Evolutionary conservation across 2,329 filamentous ascomycete species (phyloP).

Genomic region (Davidsoniella eucalypti): DNA sequence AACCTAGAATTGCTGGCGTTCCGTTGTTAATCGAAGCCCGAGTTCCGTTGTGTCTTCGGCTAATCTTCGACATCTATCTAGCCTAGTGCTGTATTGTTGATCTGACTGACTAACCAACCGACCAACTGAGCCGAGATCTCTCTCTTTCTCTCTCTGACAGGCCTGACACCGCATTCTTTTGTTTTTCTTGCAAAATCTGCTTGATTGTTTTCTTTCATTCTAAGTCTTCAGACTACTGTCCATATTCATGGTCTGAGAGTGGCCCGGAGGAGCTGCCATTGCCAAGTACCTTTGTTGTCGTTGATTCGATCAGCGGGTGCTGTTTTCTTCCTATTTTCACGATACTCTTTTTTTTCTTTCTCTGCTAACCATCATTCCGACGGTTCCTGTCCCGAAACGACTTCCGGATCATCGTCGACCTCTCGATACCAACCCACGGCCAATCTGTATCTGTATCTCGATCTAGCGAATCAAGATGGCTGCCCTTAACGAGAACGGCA

Average conservation of each 20-base stretch:
- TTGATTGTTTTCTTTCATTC: not conserved
- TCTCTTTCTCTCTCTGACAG: not conserved
- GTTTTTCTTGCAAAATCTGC: not conserved
- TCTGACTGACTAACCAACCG: not conserved
- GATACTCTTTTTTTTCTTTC: conserved; percentile 2
- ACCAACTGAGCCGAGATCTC: not conserved
- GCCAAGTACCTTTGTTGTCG: no score
- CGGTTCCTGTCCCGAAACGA: not conserved
- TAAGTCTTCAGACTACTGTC: not conserved
- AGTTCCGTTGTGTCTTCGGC: conserved; percentile 1
- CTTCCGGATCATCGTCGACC: not conserved
- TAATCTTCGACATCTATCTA: not conserved
- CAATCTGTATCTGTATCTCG: not conserved
- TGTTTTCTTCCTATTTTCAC: conserved; percentile 6
- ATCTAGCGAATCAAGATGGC: conserved; percentile 10
- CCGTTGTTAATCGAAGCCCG: not conserved
- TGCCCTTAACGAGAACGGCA: conserved; percentile 8
- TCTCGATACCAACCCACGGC: not conserved
- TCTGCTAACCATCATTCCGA: not conserved
- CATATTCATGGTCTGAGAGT: conserved; percentile 1
- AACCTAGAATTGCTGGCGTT: not conserved
- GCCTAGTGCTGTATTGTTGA: not conserved
- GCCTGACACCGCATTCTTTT: not conserved
- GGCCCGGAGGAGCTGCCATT: conserved; percentile 1
- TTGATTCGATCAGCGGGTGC: conserved; percentile 9